These are phyloP conservation scores for Aureobasidium lini DNA, from an alignment of 2,329 filamentous ascomycete genomes.

Conservation along the genomic window DNA sequence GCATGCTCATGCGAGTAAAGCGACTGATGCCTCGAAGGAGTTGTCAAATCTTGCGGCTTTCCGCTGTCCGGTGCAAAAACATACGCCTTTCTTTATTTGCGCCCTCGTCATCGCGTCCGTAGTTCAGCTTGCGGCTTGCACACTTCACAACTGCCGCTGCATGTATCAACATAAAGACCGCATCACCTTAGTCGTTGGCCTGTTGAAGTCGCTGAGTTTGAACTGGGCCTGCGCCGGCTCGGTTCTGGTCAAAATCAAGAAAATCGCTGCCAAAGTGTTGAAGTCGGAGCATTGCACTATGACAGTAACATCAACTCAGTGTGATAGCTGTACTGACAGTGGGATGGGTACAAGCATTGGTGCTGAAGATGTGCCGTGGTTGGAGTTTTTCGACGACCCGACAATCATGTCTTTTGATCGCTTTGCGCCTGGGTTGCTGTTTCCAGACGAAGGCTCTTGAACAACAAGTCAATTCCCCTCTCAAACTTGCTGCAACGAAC, in stretches of 20 bases:
- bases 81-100: slow-evolving; percentile 80
- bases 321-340: slow-evolving; percentile 7
- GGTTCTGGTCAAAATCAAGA: slow-evolving; percentile 65
- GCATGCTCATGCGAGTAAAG: slow-evolving; percentile 69
- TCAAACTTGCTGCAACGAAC: no score
- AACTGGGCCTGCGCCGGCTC: slow-evolving; percentile 67
- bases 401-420: not conserved
- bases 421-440: not conserved
- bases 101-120: slow-evolving; percentile 71
- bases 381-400: slow-evolving; percentile 5
- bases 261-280: slow-evolving; percentile 48
- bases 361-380: not conserved
- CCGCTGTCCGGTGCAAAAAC: slow-evolving; percentile 57
- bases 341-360: not conserved
- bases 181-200: slow-evolving; percentile 70
- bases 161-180: slow-evolving; percentile 59
- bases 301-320: not conserved
- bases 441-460: no score
- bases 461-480: no score
- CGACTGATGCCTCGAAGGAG: slow-evolving; percentile 68
- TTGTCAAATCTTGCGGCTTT: slow-evolving; percentile 70
- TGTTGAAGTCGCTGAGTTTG: slow-evolving; percentile 57
- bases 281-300: not conserved
- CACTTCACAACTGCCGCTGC: slow-evolving; percentile 45
- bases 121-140: slow-evolving; percentile 75